Evolutionary conservation across 1,284 basidiomycete species (phyloP).

Genomic region (Trichosporon sp.): DNA sequence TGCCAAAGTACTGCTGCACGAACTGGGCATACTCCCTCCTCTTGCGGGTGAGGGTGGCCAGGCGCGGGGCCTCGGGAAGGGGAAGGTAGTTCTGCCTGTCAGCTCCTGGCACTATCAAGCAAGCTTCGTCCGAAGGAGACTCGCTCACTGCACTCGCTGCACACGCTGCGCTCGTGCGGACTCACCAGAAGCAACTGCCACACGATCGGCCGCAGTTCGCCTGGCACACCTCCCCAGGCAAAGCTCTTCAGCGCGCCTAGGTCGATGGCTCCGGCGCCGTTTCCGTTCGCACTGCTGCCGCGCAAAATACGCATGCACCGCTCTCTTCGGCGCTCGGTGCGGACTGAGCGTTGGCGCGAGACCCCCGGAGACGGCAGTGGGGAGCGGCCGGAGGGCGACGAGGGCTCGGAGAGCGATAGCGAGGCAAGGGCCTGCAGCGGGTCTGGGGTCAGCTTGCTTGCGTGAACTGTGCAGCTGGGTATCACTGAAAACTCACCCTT

Average conservation of each 20-base stretch:
- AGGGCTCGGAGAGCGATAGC: constrained; percentile 34
- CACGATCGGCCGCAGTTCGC: constrained; percentile 81
- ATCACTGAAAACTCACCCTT: constrained; percentile 61
- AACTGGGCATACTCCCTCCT: constrained; percentile 87
- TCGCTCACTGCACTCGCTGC: too few relatives aligned
- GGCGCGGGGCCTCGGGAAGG: constrained; percentile 74
- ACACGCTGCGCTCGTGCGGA: constrained; percentile 28
- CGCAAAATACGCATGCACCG: constrained; percentile 51
- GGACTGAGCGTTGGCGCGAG: constrained; percentile 68
- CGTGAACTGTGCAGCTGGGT: neutral
- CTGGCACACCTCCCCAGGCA: constrained; percentile 94
- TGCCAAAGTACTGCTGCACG: constrained; percentile 87
- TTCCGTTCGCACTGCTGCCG: constrained; percentile 33
- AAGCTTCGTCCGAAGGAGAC: too few relatives aligned
- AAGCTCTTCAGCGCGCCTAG: constrained; percentile 73
- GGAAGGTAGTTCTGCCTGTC: constrained; percentile 81
- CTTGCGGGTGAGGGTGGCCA: constrained; percentile 79
- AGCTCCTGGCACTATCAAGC: constrained; percentile 13
- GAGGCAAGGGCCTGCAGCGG: constrained; percentile 59
- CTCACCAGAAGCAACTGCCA: constrained; percentile 92
- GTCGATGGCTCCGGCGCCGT: constrained; percentile 42
- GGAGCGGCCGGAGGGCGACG: constrained; percentile 20
- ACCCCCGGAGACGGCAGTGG: constrained; percentile 19
- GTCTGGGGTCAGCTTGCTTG: constrained; percentile 57
- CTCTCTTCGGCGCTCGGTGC: constrained; percentile 53